phyloP scores from a whole-genome alignment of 2,329 filamentous ascomycete genomes.

The Ophiostoma perfectum region DNA sequence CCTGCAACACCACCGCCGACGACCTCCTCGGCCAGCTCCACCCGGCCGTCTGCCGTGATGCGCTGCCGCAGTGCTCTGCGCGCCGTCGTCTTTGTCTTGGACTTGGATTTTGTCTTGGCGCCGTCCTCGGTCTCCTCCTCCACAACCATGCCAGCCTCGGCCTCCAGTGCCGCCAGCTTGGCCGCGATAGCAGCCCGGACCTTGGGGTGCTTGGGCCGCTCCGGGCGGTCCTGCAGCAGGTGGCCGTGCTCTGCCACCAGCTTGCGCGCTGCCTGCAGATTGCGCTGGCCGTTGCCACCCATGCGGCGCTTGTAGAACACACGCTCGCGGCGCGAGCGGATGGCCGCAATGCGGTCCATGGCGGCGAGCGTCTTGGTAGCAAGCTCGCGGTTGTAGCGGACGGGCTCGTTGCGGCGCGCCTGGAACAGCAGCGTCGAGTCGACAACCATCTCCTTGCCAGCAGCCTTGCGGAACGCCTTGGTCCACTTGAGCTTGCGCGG shows the following conservation, averaged over 20 bases:
- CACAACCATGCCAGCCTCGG: constrained; percentile 56
- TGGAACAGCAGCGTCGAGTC: constrained; percentile 91
- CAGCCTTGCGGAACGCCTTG: constrained; percentile 80
- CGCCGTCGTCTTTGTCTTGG: constrained; percentile 27
- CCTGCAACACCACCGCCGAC: constrained; percentile 27
- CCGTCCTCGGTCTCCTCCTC: constrained; percentile 33
- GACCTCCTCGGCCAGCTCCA: constrained; percentile 35
- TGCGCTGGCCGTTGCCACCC: constrained; percentile 79
- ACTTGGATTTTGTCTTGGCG: constrained; percentile 24
- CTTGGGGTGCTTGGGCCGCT: constrained; percentile 36
- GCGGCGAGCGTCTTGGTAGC: constrained; percentile 81
- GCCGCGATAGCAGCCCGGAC: constrained; percentile 42
- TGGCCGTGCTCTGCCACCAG: constrained; percentile 90
- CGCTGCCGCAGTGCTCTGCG: constrained; percentile 37
- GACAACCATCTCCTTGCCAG: constrained; percentile 84
- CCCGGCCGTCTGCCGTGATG: constrained; percentile 35
- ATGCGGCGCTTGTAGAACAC: constrained; percentile 93
- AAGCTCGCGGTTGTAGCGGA: constrained; percentile 92
- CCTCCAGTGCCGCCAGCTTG: constrained; percentile 18
- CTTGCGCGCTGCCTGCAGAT: constrained; percentile 75
- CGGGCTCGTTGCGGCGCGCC: constrained; percentile 85
- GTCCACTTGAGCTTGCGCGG: constrained; percentile 97
- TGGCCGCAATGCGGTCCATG: constrained; percentile 86
- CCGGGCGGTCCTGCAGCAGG: constrained; percentile 65
- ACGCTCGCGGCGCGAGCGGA: constrained; percentile 74